These are phyloP conservation scores for Linderniella brevidens DNA, from an alignment of 257 asterid species.

Conservation along the genomic window DNA sequence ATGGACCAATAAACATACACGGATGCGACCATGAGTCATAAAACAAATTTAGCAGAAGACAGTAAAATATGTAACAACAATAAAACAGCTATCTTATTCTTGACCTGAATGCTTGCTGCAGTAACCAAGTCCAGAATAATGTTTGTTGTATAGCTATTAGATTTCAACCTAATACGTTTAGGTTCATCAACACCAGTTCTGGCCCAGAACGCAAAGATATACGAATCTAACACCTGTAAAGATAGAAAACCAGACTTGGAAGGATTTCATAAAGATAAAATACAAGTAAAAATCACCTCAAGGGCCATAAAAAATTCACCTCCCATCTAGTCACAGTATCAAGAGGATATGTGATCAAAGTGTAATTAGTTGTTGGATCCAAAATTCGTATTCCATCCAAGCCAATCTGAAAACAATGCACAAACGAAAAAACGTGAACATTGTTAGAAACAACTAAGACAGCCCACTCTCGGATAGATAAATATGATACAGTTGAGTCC, in stretches of 20 bases:
- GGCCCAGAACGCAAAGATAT: conserved; percentile 87
- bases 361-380: conserved; percentile 55
- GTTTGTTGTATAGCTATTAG: conserved; percentile 69
- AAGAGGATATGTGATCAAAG: conserved; percentile 49
- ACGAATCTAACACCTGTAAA: conserved; percentile 56
- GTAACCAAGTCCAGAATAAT: conserved; percentile 71
- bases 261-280: not conserved
- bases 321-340: conserved; percentile 59
- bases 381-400: conserved; percentile 71
- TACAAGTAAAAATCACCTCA: conserved; percentile 1
- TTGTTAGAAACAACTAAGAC: conserved; percentile 4
- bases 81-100: not conserved
- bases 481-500: conserved; percentile 2
- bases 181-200: conserved; percentile 59
- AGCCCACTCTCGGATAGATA: conserved; percentile 6
- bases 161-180: conserved; percentile 63
- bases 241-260: not conserved
- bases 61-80: conserved; percentile 3
- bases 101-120: conserved; percentile 88
- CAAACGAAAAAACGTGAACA: not conserved
- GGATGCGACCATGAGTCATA: not conserved
- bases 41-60: not conserved
- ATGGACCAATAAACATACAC: conserved; percentile 1
- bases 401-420: conserved; percentile 43
- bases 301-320: conserved; percentile 22